phyloP scores from a whole-genome alignment of 1,139 yeast genomes.

The Kodamaea alishanica region DNA sequence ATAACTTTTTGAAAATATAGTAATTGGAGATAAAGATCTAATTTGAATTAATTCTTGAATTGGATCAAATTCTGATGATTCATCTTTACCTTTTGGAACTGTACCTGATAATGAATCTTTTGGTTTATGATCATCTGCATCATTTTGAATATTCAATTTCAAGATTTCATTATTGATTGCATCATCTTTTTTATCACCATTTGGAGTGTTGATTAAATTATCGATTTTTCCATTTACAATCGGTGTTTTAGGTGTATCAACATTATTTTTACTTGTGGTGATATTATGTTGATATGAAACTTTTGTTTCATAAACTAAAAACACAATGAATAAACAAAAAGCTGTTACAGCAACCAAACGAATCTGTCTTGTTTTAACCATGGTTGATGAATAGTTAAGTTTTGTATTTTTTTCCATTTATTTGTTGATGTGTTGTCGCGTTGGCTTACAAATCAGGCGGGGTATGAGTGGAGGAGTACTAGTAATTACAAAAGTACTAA shows the following conservation, averaged over 20 bases:
- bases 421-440: not conserved
- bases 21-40: slow-evolving; percentile 62
- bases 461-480: too few species aligned
- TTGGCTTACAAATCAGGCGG: not conserved
- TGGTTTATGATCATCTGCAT: slow-evolving; percentile 5
- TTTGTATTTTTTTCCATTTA: not conserved
- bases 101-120: slow-evolving; percentile 7
- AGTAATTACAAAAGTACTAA: too few species aligned
- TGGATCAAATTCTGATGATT: slow-evolving; percentile 45
- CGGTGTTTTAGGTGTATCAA: not conserved
- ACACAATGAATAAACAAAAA: slow-evolving; percentile 14
- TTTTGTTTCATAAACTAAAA: slow-evolving; percentile 14
- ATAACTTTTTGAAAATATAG: slow-evolving; percentile 63
- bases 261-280: slow-evolving; percentile 3
- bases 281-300: slow-evolving; percentile 3
- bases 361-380: slow-evolving; percentile 19
- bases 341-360: slow-evolving; percentile 18
- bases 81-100: slow-evolving; percentile 4
- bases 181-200: slow-evolving; percentile 37
- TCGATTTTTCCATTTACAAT: slow-evolving; percentile 7
- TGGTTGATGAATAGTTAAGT: slow-evolving; percentile 1
- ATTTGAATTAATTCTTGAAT: slow-evolving; percentile 58
- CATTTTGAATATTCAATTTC: slow-evolving; percentile 18
- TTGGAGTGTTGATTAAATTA: slow-evolving; percentile 29
- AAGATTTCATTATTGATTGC: slow-evolving; percentile 41